A percentile compares a stretch with the other conserved stretches of the same genome.
These are phyloP conservation scores for Phyllostachys edulis DNA, from an alignment of 176 grass and related monocot species.

Conservation along the genomic window DNA sequence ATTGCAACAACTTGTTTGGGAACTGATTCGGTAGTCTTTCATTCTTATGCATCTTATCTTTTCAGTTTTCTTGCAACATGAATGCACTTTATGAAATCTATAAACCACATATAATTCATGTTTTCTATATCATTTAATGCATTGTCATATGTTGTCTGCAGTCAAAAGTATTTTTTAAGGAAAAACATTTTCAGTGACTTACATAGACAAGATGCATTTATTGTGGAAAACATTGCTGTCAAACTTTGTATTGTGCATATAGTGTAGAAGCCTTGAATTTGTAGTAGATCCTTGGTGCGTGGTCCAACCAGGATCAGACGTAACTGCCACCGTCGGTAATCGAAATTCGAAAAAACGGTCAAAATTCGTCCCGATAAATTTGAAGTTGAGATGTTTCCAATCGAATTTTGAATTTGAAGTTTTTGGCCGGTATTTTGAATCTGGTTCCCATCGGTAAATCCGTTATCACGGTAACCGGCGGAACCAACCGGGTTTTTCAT, in stretches of 20 bases:
- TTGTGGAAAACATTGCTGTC: neutral
- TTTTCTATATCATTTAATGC: neutral
- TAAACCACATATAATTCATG: neutral
- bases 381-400: too few species aligned
- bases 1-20: constrained; percentile 86
- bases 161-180: neutral
- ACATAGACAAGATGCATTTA: neutral
- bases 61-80: constrained; percentile 2
- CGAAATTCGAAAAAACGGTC: too few species aligned
- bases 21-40: constrained; percentile 63
- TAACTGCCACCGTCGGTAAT: too few species aligned
- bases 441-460: too few species aligned
- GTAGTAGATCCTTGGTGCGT: neutral
- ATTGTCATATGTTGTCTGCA: constrained; percentile 7
- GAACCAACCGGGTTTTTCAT: too few species aligned
- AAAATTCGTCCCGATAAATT: too few species aligned
- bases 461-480: too few species aligned
- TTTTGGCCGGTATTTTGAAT: too few species aligned
- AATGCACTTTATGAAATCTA: neutral
- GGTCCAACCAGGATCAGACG: too few species aligned
- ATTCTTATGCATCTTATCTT: neutral
- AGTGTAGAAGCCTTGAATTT: neutral
- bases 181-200: neutral
- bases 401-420: too few species aligned
- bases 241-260: neutral